Percentiles rank a stretch among this genome's conserved stretches.
These are phyloP conservation scores for Volvox africanus DNA, from an alignment of 139 green algal genomes.

Conservation along the genomic window DNA sequence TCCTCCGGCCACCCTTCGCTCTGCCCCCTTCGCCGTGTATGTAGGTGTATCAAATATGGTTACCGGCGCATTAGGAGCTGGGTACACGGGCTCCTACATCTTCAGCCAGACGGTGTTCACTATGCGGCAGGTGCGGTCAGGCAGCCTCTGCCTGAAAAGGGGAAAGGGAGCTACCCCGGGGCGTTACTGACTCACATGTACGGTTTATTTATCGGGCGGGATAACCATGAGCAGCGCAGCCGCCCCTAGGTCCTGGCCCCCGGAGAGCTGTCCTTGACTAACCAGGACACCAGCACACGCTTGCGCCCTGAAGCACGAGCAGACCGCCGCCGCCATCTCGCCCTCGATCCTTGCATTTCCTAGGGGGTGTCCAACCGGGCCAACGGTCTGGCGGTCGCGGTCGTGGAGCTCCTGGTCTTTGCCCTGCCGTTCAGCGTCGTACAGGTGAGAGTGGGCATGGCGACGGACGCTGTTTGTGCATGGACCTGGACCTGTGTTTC, in stretches of 20 bases:
- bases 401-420: slow-evolving; percentile 77
- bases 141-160: too few relatives aligned
- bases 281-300: too few relatives aligned
- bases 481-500: too few relatives aligned
- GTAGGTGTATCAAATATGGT: slow-evolving; percentile 79
- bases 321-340: too few relatives aligned
- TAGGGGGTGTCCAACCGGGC: slow-evolving; percentile 56
- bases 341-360: background rate
- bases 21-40: background rate
- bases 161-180: too few relatives aligned
- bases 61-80: slow-evolving; percentile 68
- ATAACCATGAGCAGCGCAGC: too few relatives aligned
- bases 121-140: slow-evolving; percentile 50
- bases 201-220: too few relatives aligned
- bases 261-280: too few relatives aligned
- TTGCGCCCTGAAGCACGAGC: too few relatives aligned
- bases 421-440: slow-evolving; percentile 69
- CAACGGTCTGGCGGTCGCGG: slow-evolving; percentile 61
- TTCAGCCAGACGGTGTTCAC: slow-evolving; percentile 80
- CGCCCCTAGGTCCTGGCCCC: too few relatives aligned
- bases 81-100: slow-evolving; percentile 88
- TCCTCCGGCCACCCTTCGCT: background rate
- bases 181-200: too few relatives aligned
- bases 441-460: slow-evolving; percentile 4
- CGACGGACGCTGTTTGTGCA: too few relatives aligned